phyloP scores from a whole-genome alignment of 2,329 filamentous ascomycete genomes.

The Fusarium anguioides region DNA sequence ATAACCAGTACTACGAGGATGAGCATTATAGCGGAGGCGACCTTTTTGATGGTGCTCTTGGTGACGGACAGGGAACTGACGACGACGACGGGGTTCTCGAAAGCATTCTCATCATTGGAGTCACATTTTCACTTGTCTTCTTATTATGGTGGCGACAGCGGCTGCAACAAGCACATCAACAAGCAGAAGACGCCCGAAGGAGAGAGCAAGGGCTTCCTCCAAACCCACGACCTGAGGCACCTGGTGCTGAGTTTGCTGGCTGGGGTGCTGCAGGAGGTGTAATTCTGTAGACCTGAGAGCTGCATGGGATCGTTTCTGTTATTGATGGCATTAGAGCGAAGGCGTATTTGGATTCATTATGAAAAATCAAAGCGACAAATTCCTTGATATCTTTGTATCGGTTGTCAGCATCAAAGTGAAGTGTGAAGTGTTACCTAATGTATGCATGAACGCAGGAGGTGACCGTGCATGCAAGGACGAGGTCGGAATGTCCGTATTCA shows the following conservation, averaged over 20 bases:
- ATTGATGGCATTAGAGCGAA: conserved; percentile 44
- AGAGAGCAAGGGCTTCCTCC: conserved; percentile 49
- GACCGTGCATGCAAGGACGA: not conserved
- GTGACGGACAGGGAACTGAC: conserved; percentile 70
- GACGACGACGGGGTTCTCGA: conserved; percentile 83
- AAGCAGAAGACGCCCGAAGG: conserved; percentile 49
- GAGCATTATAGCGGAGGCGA: conserved; percentile 64
- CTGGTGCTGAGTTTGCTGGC: conserved; percentile 48
- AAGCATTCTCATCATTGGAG: conserved; percentile 82
- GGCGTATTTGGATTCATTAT: conserved; percentile 45
- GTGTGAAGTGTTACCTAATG: not conserved
- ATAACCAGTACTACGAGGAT: conserved; percentile 74
- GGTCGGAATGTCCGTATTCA: not conserved
- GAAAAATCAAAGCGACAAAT: not conserved
- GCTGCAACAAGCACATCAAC: conserved; percentile 68
- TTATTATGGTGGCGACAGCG: conserved; percentile 85
- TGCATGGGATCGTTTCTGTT: conserved; percentile 35
- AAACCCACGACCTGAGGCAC: conserved; percentile 38
- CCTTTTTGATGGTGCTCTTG: conserved; percentile 65
- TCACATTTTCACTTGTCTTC: conserved; percentile 79
- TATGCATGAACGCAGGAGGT: not conserved
- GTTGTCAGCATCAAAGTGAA: not conserved
- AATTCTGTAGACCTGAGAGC: conserved; percentile 43
- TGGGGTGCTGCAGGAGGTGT: conserved; percentile 54
- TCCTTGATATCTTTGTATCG: not conserved